Evolutionary conservation across 164 flowering plant species (phyloP), one percentile per base, ranked within the genome.

Genomic region (Piper longum): DNA sequence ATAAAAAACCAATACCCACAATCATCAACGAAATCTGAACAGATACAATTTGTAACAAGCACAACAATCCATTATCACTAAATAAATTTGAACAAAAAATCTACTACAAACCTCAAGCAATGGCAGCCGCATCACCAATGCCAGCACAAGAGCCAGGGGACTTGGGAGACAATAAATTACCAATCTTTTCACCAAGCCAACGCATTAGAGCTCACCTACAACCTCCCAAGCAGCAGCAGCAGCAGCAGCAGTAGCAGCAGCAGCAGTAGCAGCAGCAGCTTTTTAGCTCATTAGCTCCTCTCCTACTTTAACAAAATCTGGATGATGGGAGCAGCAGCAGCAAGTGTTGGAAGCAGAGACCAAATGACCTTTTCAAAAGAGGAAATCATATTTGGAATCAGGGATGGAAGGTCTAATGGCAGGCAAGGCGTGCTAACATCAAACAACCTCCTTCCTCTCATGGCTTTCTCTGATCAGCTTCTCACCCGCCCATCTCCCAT

Each of bases 321-420:
- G 36, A 2, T 26, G 36, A 26, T 26, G 36, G 36, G 36, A 26
- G 36, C 36, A 26, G 36, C 36, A 26, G 36, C 36, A 26, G 36
- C 36, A 26, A 26, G 36, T 2, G 36, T 26, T 26, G 36, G 36
- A 26, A 26, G 36, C 36, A 26, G 36, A 26, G 36, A 26, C 36
- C 36, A 1, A 26, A 2, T 26, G 2, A 1, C 36, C 36, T 26
- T 26, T 26, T 48, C 52, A 9, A 48, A 44, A 14, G 14, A 57
- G 5, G 36, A 57, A 57, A 57, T 57, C 60, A 57, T 57, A 26
- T 42, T 13, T 16, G 51, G 48, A 43, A 18, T 17, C 42, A 18
- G 9, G n/a, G n/a, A 39, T 48, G 41, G 62, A 60, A 42, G 62
- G 26, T 60, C 48, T 39, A 60, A 60, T 60, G 62, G 62, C 45